Evolutionary conservation across 2,329 filamentous ascomycete species (phyloP).

Genomic region (Fragosphaeria purpurea): DNA sequence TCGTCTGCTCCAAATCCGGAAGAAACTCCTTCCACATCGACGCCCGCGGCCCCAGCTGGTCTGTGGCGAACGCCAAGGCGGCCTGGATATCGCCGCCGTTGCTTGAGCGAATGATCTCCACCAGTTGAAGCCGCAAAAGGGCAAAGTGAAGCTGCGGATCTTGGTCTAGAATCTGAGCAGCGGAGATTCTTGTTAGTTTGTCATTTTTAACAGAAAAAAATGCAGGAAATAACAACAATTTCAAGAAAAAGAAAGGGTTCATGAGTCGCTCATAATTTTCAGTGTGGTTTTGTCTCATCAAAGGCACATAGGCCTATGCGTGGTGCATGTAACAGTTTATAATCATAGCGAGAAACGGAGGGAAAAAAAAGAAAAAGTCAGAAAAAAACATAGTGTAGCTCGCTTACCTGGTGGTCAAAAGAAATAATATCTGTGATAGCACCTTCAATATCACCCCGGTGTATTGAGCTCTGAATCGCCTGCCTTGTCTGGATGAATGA

Average conservation of each 20-base stretch:
- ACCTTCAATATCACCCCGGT: conserved; percentile 71
- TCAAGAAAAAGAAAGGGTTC: not conserved
- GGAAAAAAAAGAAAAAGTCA: conserved; percentile 4
- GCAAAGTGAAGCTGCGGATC: conserved; percentile 81
- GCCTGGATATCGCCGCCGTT: conserved; percentile 65
- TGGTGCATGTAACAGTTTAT: conserved; percentile 99
- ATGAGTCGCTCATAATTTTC: conserved; percentile 52
- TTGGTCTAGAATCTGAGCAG: conserved; percentile 69
- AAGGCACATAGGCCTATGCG: conserved; percentile 81
- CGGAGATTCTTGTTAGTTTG: conserved; percentile 18
- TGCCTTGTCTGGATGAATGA: conserved; percentile 68
- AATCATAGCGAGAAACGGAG: conserved; percentile 64
- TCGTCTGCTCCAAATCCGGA: conserved; percentile 80
- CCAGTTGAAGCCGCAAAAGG: conserved; percentile 78
- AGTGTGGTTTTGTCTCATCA: conserved; percentile 79
- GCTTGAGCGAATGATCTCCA: conserved; percentile 80
- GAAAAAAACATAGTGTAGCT: no score
- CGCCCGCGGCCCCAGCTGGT: conserved; percentile 77
- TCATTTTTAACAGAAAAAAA: not conserved
- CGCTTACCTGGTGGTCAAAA: conserved; percentile 75
- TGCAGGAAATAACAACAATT: not conserved
- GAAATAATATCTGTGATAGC: conserved; percentile 86
- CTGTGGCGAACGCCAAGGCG: conserved; percentile 78
- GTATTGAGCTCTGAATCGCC: conserved; percentile 74
- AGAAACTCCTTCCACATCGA: conserved; percentile 73